Conservation (phyloP, 176 grass and related monocot species). For the Aechmea fasciata region DNA sequence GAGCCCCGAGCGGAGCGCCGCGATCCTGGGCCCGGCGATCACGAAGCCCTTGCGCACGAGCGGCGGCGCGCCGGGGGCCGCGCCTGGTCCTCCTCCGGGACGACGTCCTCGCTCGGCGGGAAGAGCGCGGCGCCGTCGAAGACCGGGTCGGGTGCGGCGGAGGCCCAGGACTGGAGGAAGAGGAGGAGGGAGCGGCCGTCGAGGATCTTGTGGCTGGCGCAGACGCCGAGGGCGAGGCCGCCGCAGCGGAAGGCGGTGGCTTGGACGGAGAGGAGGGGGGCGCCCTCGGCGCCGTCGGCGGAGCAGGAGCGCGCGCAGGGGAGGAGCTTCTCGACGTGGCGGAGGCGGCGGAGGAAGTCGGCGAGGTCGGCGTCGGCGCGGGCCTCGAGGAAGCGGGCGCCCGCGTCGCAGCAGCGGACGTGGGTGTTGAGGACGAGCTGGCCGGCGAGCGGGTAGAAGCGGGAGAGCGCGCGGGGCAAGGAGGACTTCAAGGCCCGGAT, state of each 20-base stretch:
- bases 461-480: not conserved
- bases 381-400: not conserved
- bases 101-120: not conserved
- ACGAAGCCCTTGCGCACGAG: not conserved
- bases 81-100: not conserved
- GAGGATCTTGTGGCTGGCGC: not conserved
- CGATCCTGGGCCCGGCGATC: not conserved
- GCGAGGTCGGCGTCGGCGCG: not conserved
- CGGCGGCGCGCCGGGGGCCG: not conserved
- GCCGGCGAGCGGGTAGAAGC: not conserved
- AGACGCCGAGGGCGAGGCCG: not conserved
- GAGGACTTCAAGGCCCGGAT: not conserved
- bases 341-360: not conserved
- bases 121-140: not conserved
- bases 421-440: not conserved
- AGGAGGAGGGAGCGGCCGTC: not conserved
- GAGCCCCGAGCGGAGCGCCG: not conserved
- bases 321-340: not conserved
- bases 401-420: not conserved
- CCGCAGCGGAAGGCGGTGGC: not conserved
- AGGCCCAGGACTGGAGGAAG: not conserved
- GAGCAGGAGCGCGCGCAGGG: not conserved
- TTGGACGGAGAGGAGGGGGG: constrained; percentile 1
- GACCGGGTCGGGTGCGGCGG: not conserved
- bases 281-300: not conserved